Evolutionary conservation across 2,329 filamentous ascomycete species (phyloP).

Genomic region (Diplocarpon rosae): DNA sequence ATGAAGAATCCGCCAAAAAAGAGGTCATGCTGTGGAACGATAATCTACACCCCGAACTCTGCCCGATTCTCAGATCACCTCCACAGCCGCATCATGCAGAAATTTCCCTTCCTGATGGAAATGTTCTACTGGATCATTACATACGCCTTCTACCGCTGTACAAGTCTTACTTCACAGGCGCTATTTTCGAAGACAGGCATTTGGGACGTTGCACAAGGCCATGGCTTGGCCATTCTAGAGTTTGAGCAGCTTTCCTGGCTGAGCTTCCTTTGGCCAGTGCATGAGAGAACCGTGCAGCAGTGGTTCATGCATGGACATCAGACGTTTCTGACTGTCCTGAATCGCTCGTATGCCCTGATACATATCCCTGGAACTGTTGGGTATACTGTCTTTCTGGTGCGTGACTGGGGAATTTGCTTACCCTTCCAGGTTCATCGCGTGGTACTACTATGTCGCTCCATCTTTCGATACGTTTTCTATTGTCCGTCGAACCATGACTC

Average conservation of each 20-base stretch:
- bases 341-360: conserved; percentile 47
- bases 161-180: conserved; percentile 21
- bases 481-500: conserved; percentile 38
- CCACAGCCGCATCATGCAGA: conserved; percentile 53
- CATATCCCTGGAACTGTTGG: conserved; percentile 50
- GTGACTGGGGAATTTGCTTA: conserved; percentile 8
- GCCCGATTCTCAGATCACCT: conserved; percentile 48
- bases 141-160: conserved; percentile 25
- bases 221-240: conserved; percentile 43
- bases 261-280: conserved; percentile 40
- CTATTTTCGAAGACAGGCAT: conserved; percentile 33
- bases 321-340: conserved; percentile 41
- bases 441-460: conserved; percentile 50
- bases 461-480: conserved; percentile 35
- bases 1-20: conserved; percentile 35
- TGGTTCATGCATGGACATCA: conserved; percentile 46
- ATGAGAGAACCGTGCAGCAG: conserved; percentile 41
- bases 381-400: conserved; percentile 28
- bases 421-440: conserved; percentile 44
- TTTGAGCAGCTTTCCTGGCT: conserved; percentile 41
- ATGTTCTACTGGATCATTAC: conserved; percentile 58
- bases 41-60: conserved; percentile 45
- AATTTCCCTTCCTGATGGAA: conserved; percentile 54
- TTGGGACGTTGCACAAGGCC: conserved; percentile 43
- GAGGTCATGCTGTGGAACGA: conserved; percentile 38